Evolutionary conservation across 2,329 filamentous ascomycete genomes (phyloP), one percentile per base, ranked within the genome.

Genomic region (Pestalotiopsis fici): DNA sequence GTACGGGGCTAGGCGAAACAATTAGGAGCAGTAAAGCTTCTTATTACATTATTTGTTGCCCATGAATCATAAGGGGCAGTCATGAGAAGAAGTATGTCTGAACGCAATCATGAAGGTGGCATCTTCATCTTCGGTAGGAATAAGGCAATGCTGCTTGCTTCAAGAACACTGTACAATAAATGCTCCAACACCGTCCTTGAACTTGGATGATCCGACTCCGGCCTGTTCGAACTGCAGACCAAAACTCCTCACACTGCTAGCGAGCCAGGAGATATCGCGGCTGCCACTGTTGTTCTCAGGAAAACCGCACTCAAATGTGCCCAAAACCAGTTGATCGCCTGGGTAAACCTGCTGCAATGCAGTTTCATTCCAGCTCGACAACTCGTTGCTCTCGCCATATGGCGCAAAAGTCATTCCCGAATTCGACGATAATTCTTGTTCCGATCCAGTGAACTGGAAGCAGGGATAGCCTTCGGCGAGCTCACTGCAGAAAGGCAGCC

Each of bases 401-500:
- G 75, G 71, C 15, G 70, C 63, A 66, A 75, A 74, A 28, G 69
- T 70, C 74, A 77, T 77, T 15, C 76, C 76, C 1, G 76, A 77
- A 50, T 75, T 67, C 7, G 71, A 39, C 7, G 73, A 65, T 18
- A 73, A 56, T 66, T 77, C 75, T 65, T 77, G 76, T 67, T 77
- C 76, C 12, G 75, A 28, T 12, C 76, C 76, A 43, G 73, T 77
- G 64, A 76, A 76, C 62, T 50, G 47, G 66, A 75, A 78, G 69
- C 76, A 78, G 18, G 76, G 76, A 65, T 78, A 78, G 35, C 71
- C 76, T 23, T 70, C 25, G 4, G 75, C 73, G 13, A 78, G 73
- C 35, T 69, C 63, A 23, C 69, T 69, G 66, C 76, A 78, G 59
- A 71, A 69, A 1, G 76, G 76, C 69, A 78, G 73, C 63, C 76